Base-by-base conservation (phyloP, 2,329 filamentous ascomycete genomes). In the Ophiosphaerella herpotricha region DNA sequence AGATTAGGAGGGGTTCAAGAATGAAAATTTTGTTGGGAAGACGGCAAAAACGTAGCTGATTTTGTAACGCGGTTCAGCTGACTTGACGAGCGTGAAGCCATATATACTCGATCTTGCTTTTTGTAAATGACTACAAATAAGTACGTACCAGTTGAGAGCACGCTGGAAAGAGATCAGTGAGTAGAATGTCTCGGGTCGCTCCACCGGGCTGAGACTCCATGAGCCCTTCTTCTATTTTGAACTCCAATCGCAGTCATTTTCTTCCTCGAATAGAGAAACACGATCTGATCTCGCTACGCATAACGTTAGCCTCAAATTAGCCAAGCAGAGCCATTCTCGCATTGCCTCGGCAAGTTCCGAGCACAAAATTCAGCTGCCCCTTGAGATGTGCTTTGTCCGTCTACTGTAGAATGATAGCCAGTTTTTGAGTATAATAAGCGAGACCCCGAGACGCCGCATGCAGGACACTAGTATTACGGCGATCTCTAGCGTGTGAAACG, bases 221-320 rank as follows among this genome's bases (percentile, higher is more conserved):
- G 26, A 29, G 31, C 40, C 39, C 33, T 48, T 43, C 50, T 50
- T 52, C 57, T 64, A 62, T 64, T 64, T 60, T 57, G 51, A 59
- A 49, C 47, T 18, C 44, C 41, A 50, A 36, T 16, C 32, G 50
- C 49, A 42, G 50, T 52, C 51, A 52, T 40, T 50, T 40, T 40
- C 39, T 47, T 32, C 16, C 21, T 39, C 38, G 31, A 47, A 45
- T 26, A 46, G 38, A 44, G 48, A 50, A 48, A 40, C 23, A 39
- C 23, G 18, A n/a, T 58, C 48, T 43, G 55, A 38, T 43, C 43
- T 39, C 51, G 52, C 52, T 57, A 39, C 48, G 24, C 51, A 48
- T 54, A 52, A 56, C 48, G 50, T 54, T 51, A 43, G 54, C 42
- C 32, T 37, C 40, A 35, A 34, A 38, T 26, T 23, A n/a, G 55